phyloP scores from a whole-genome alignment of 371 early-diverging fungal genomes.

The Mortierella sp. region DNA sequence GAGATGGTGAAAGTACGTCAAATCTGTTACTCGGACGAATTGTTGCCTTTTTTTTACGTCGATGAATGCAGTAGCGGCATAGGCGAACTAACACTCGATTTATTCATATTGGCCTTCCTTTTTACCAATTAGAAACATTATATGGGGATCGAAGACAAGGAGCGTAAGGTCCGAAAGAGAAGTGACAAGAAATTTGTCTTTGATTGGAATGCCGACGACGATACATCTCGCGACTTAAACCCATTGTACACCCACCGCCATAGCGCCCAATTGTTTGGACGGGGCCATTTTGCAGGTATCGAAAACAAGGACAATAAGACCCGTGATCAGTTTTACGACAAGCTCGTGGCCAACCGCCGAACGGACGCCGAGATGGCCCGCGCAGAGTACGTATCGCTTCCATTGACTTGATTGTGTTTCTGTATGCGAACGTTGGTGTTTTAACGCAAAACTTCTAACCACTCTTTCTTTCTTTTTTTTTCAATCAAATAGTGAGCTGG shows the following conservation, averaged over 20 bases:
- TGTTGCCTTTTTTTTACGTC: not conserved
- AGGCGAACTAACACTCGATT: not conserved
- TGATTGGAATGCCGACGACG: constrained; percentile 97
- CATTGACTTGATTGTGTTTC: not conserved
- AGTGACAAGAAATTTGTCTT: constrained; percentile 96
- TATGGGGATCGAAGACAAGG: constrained; percentile 86
- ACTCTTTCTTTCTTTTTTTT: not conserved
- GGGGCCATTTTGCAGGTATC: constrained; percentile 93
- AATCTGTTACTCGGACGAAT: too few relatives aligned
- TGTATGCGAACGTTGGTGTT: not conserved
- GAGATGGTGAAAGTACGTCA: constrained; percentile 58
- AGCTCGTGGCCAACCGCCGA: constrained; percentile 76
- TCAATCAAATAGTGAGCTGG: constrained; percentile 65
- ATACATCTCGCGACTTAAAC: constrained; percentile 93
- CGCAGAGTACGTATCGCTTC: constrained; percentile 60
- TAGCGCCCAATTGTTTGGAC: constrained; percentile 89
- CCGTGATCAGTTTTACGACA: constrained; percentile 78
- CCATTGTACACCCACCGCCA: constrained; percentile 89
- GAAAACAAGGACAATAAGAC: constrained; percentile 84
- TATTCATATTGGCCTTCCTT: not conserved
- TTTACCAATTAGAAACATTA: constrained; percentile 79
- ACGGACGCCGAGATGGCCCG: constrained; percentile 77
- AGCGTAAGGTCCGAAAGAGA: constrained; percentile 84
- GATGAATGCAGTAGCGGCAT: not conserved
- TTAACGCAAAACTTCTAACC: not conserved